These are phyloP conservation scores for Russula earlei DNA, from an alignment of 768 basidiomycete genomes.

Conservation along the genomic window DNA sequence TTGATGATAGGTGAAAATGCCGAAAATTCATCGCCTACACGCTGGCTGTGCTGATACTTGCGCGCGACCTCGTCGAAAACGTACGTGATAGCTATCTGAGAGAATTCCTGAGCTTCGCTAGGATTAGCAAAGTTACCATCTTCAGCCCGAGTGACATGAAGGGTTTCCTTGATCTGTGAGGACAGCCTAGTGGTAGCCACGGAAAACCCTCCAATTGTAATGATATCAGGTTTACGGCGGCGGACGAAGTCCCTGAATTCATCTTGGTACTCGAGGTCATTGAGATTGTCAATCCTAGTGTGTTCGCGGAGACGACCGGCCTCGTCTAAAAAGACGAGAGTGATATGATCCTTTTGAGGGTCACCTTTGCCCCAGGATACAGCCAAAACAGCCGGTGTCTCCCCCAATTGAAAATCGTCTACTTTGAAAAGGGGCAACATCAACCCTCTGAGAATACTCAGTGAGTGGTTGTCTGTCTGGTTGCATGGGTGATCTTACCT, in stretches of 20 bases:
- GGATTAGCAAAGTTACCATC: conserved; percentile 11
- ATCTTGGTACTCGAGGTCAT: conserved; percentile 54
- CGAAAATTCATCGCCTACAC: conserved; percentile 77
- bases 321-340: conserved; percentile 77
- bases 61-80: conserved; percentile 87
- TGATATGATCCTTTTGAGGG: conserved; percentile 82
- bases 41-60: conserved; percentile 84
- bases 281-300: conserved; percentile 79
- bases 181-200: conserved; percentile 68
- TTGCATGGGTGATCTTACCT: conserved; percentile 39
- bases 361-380: conserved; percentile 95
- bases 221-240: conserved; percentile 76
- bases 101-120: conserved; percentile 27
- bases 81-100: conserved; percentile 69
- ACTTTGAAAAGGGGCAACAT: conserved; percentile 69
- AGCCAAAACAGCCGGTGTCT: conserved; percentile 73
- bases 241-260: conserved; percentile 78
- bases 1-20: conserved; percentile 67
- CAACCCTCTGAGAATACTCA: conserved; percentile 52
- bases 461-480: not conserved
- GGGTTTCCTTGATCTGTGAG: conserved; percentile 51
- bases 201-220: conserved; percentile 83
- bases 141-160: conserved; percentile 22
- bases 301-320: conserved; percentile 88
- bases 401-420: conserved; percentile 55